Evolutionary conservation across 2,329 filamentous ascomycete species (phyloP).

Genomic region (Geosmithia flava): DNA sequence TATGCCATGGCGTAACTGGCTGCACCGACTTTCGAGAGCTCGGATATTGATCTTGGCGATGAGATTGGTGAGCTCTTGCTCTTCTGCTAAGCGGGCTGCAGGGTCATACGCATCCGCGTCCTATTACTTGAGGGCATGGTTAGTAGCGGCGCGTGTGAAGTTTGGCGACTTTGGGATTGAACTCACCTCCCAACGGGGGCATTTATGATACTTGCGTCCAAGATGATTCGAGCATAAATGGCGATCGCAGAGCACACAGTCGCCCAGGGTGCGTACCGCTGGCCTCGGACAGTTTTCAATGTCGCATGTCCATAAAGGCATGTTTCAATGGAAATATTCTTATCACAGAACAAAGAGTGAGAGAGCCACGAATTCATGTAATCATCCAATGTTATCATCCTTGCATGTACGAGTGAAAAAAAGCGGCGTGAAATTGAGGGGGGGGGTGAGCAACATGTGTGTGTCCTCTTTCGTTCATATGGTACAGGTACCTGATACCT

Average conservation of each 20-base stretch:
- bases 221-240: constrained; percentile 24
- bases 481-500: no score
- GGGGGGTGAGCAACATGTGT: no score
- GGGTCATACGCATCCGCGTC: constrained; percentile 20
- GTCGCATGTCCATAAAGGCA: constrained; percentile 22
- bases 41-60: constrained; percentile 19
- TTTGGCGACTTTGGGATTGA: background rate
- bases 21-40: constrained; percentile 22
- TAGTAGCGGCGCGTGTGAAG: background rate
- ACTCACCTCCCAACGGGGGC: constrained; percentile 23
- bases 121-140: constrained; percentile 11
- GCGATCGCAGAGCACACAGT: constrained; percentile 24
- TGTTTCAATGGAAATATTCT: no score
- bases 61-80: constrained; percentile 18
- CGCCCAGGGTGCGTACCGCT: constrained; percentile 20
- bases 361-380: no score
- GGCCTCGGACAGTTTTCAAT: constrained; percentile 15
- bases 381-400: no score
- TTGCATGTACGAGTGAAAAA: no score
- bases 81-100: constrained; percentile 18
- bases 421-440: no score
- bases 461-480: no score
- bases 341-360: no score
- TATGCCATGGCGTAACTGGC: constrained; percentile 18
- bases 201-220: constrained; percentile 16